Conservation (phyloP, 805 yeast species). For the Suhomyces xylopsoci region DNA sequence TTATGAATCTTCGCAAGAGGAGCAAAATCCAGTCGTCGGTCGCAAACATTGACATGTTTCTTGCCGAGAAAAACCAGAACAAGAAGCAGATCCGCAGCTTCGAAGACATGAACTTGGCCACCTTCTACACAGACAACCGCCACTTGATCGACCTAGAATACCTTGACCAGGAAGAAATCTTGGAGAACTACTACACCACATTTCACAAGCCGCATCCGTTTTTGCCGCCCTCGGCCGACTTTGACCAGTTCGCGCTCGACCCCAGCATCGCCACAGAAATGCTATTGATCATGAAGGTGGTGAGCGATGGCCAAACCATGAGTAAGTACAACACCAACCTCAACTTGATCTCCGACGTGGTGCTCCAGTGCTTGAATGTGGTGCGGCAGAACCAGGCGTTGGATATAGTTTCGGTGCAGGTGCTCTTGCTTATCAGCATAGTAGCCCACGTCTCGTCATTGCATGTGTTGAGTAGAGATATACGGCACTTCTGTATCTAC, state of each 20-base stretch:
- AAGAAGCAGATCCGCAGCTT: neutral
- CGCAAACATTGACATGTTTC: conserved; percentile 4
- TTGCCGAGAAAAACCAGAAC: neutral
- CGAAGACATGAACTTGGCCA: conserved; percentile 4
- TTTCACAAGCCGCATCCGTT: conserved; percentile 48
- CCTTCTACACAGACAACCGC: conserved; percentile 6
- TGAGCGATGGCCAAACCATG: conserved; percentile 47
- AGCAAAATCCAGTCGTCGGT: conserved; percentile 6
- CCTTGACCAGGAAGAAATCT: conserved; percentile 2
- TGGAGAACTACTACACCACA: conserved; percentile 29
- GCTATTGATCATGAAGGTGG: conserved; percentile 45
- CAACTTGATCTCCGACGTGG: conserved; percentile 14
- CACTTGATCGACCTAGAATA: conserved; percentile 20
- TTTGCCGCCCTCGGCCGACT: conserved; percentile 38
- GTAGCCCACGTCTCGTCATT: conserved; percentile 51
- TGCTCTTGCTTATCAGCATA: conserved; percentile 39
- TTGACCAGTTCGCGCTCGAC: conserved; percentile 28
- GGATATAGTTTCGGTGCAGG: conserved; percentile 45
- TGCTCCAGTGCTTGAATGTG: conserved; percentile 16
- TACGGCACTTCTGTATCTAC: conserved; percentile 43
- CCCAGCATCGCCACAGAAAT: conserved; percentile 39
- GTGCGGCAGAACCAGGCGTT: conserved; percentile 14
- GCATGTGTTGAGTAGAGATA: conserved; percentile 41
- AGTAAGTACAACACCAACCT: conserved; percentile 11
- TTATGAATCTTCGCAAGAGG: conserved; percentile 4